Evolutionary conservation across 805 yeast species (phyloP), one percentile per base, ranked within the genome.

Genomic region (Saccharomycopsis sp.): DNA sequence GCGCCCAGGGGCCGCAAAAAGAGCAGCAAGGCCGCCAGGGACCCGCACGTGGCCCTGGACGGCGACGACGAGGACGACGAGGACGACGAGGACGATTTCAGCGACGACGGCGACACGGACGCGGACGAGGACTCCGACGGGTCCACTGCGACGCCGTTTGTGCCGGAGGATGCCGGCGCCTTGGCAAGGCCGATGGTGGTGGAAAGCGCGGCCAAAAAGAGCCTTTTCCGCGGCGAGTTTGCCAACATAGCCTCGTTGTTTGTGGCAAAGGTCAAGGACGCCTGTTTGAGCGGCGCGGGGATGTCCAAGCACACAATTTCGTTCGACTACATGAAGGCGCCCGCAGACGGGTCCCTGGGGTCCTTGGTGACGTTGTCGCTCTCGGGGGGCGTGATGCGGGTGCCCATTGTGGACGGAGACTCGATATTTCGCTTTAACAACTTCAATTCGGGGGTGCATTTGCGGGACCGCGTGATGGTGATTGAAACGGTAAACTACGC

Each of bases 241-340:
- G 87, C 92, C 62, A 94, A 94, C 71, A 96, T 96, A 0, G 98
- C 92, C 68, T 89, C 97, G 9, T 51, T 57, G 34, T 60, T 57
- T 57, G 62, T 60, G 24, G 40, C 51, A 29, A 60, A 60, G 23
- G 53, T 54, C 16, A 54, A 52, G 37, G 56, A 52, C 34, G 50
- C 50, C 24, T 24, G 56, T 47, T 51, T 9, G 16, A 47, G 5
- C 55, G 5, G 5, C 15, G n/a, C n/a, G 2, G 16, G 24, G 3
- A 23, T n/a, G 15, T 29, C 7, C 40, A 46, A n/a, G 34, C n/a
- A 53, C 7, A 14, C 24, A 24, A 37, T 56, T 5, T 58, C 63
- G 14, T 60, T 60, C 29, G 63, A 60, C 54, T 50, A 57, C 40
- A 57, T 47, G 16, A 21, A 20, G 40, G 20, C 51, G 18, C n/a